A percentile compares a stretch with the other conserved stretches of the same genome.
Evolutionary conservation across 306 rosid genomes (phyloP).

Genomic region (Heteromeles arbutifolia): DNA sequence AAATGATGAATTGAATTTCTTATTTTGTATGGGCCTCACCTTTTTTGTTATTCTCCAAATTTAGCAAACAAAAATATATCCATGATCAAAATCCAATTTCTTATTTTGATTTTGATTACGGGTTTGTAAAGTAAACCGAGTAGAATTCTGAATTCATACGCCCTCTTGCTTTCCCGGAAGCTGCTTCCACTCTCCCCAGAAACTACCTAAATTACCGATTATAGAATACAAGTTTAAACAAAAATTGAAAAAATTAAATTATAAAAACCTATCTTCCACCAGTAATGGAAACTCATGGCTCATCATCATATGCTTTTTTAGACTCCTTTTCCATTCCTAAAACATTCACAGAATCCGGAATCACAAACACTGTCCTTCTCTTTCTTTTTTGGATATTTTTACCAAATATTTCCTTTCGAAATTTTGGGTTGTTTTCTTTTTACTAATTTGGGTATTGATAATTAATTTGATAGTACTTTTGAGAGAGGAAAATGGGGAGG

Average conservation of each 20-base stretch:
- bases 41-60: too few species aligned
- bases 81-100: too few species aligned
- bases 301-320: background rate
- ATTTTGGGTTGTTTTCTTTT: background rate
- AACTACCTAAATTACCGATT: background rate
- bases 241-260: background rate
- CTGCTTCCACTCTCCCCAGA: background rate
- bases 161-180: background rate
- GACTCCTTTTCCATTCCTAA: background rate
- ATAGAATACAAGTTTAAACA: background rate
- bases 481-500: slow-evolving; percentile 3
- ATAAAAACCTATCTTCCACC: background rate
- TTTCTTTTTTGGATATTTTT: too few species aligned
- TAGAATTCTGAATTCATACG: background rate
- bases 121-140: background rate
- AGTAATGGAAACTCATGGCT: background rate
- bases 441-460: background rate
- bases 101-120: too few species aligned
- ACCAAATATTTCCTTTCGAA: background rate
- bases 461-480: background rate
- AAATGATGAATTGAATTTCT: too few species aligned
- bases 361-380: background rate
- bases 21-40: too few species aligned
- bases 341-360: background rate
- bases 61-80: too few species aligned